Conservation (phyloP, 2,329 filamentous ascomycete species). For the Scopulariopsis brevicaulis region DNA sequence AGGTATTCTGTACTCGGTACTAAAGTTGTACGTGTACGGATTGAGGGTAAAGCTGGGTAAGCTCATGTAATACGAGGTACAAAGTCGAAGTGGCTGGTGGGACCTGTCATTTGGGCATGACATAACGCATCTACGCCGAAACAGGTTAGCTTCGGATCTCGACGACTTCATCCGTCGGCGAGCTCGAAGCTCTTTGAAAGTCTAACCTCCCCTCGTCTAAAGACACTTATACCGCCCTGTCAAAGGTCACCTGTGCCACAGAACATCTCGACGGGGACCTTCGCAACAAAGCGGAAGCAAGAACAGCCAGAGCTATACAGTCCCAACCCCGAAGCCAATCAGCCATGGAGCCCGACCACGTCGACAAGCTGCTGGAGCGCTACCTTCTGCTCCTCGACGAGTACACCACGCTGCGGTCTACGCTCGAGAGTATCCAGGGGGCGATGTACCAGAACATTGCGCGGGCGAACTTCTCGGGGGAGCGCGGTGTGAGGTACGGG, state of each 20-base stretch:
- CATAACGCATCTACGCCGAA: background rate
- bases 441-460: constrained; percentile 50
- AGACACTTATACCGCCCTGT: too few species aligned
- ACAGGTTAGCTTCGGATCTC: background rate
- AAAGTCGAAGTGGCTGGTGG: background rate
- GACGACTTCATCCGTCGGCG: background rate
- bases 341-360: constrained; percentile 16
- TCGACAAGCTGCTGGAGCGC: constrained; percentile 52
- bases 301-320: background rate
- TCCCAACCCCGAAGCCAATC: background rate
- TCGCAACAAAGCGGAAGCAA: background rate
- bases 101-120: background rate
- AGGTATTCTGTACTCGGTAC: too few species aligned
- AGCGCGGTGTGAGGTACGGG: constrained; percentile 53
- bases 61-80: background rate
- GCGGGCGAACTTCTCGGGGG: constrained; percentile 65
- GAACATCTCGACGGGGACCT: background rate
- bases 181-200: background rate
- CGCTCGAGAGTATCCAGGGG: constrained; percentile 42
- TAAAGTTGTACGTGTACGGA: background rate
- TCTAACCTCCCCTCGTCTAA: background rate
- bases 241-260: background rate
- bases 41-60: background rate
- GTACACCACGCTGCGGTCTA: constrained; percentile 48
- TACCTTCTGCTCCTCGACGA: constrained; percentile 57